Conservation (phyloP, 2,329 filamentous ascomycete species). For the Calonectria ilicicola region DNA sequence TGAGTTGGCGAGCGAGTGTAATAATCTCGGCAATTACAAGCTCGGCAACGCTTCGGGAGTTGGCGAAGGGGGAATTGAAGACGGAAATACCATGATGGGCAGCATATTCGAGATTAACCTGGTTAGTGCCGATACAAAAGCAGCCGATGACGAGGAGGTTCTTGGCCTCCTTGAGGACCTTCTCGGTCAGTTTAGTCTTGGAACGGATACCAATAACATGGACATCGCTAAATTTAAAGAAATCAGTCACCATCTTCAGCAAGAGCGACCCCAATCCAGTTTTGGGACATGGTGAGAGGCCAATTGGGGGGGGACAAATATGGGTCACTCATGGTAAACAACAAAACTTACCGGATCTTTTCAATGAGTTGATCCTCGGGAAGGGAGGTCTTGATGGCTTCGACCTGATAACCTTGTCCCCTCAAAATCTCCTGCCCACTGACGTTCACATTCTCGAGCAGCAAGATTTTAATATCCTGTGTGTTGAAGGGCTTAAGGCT, state of each 20-base stretch:
- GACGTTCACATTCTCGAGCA: conserved; percentile 96
- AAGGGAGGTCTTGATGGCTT: conserved; percentile 88
- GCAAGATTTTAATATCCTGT: conserved; percentile 94
- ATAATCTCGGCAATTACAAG: conserved; percentile 96
- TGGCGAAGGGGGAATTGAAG: conserved; percentile 99
- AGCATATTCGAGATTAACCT: conserved; percentile 88
- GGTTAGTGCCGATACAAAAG: conserved; percentile 99
- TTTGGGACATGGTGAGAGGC: neutral
- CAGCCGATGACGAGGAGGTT: conserved; percentile 96
- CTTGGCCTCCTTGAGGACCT: conserved; percentile 88
- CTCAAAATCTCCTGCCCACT: conserved; percentile 86
- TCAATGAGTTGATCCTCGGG: conserved; percentile 94
- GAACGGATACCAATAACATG: conserved; percentile 98
- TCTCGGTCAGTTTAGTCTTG: conserved; percentile 93
- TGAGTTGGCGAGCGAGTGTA: conserved; percentile 87
- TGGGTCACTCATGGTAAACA: conserved; percentile 25
- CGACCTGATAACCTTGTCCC: conserved; percentile 94
- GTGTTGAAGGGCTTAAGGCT: conserved; percentile 95
- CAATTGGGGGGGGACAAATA: conserved; percentile 27
- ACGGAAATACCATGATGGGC: conserved; percentile 91
- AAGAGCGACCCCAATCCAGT: neutral
- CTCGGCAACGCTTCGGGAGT: conserved; percentile 96
- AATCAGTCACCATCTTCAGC: neutral
- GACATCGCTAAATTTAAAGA: conserved; percentile 73
- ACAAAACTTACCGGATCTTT: conserved; percentile 82